Evolutionary conservation across 192 early-diverging fungal genomes (phyloP).

Genomic region (Helicostylum pulchrum): DNA sequence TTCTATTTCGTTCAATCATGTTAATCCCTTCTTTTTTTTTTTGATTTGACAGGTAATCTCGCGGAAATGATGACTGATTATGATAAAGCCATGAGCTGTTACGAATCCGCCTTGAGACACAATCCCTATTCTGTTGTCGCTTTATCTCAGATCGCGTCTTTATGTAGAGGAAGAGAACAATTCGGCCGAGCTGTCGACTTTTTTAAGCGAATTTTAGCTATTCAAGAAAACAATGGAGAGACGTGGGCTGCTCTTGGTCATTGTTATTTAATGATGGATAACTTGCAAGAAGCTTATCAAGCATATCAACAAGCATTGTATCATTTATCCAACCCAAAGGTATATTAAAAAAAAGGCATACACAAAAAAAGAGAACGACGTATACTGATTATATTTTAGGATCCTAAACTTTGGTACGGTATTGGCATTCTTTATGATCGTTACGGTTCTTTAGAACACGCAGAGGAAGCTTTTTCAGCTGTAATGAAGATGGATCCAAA

Average conservation of each 20-base stretch:
- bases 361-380: conserved; percentile 4
- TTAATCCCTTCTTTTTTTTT: neutral
- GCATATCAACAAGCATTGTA: conserved; percentile 97
- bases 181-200: conserved; percentile 87
- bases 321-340: conserved; percentile 86
- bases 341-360: conserved; percentile 21
- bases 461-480: conserved; percentile 93
- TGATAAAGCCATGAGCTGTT: conserved; percentile 82
- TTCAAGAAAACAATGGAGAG: conserved; percentile 86
- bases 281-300: conserved; percentile 89
- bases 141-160: conserved; percentile 74
- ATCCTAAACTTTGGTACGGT: conserved; percentile 98
- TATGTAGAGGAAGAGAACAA: conserved; percentile 81
- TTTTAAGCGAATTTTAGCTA: conserved; percentile 83
- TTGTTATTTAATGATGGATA: conserved; percentile 95
- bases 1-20: neutral
- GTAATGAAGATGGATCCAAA: conserved; percentile 94
- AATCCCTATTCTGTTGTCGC: conserved; percentile 89
- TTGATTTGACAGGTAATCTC: conserved; percentile 19
- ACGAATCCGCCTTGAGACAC: conserved; percentile 87
- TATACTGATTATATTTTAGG: too few species aligned
- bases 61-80: conserved; percentile 54
- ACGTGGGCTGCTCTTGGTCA: conserved; percentile 94
- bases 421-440: conserved; percentile 97
- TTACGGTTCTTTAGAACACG: conserved; percentile 94